A percentile compares a stretch with the other conserved stretches of the same genome.
Conservation (phyloP, 208 protist species). For the Leishmania mexicana region DNA sequence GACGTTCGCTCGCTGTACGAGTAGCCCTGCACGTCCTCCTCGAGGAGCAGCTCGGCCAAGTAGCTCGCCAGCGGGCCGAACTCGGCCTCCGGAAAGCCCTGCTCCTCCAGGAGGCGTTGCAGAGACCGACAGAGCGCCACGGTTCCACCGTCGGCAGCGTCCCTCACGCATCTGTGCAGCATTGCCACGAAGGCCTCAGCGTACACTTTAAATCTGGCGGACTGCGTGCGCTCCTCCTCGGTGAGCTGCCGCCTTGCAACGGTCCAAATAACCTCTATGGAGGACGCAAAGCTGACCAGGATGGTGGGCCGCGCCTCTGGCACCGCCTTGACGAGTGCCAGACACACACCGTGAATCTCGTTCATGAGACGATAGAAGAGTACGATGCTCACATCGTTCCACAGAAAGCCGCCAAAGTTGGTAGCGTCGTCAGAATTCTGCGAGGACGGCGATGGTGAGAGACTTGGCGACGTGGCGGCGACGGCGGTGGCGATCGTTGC, state of each 20-base stretch:
- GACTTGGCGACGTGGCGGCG: not conserved
- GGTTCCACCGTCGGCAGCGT: slow-evolving; percentile 2
- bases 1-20: slow-evolving; percentile 68
- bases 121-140: slow-evolving; percentile 33
- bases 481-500: not conserved
- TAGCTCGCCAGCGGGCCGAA: slow-evolving; percentile 36
- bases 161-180: slow-evolving; percentile 10
- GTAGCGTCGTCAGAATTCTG: slow-evolving; percentile 9
- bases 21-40: slow-evolving; percentile 59
- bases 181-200: slow-evolving; percentile 2
- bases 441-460: slow-evolving; percentile 5
- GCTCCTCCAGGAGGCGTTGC: slow-evolving; percentile 53
- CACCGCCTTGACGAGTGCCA: slow-evolving; percentile 10
- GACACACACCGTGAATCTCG: slow-evolving; percentile 29
- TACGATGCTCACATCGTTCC: slow-evolving; percentile 68
- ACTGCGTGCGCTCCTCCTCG: slow-evolving; percentile 17
- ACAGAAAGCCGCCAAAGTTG: slow-evolving; percentile 66
- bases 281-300: not conserved
- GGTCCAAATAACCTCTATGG: slow-evolving; percentile 23
- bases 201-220: slow-evolving; percentile 6
- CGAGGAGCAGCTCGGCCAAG: slow-evolving; percentile 34
- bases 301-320: not conserved
- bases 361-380: slow-evolving; percentile 53
- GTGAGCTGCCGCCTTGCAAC: slow-evolving; percentile 23
- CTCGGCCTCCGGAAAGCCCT: slow-evolving; percentile 75